Evolutionary conservation across 148 eudicot species (phyloP), one percentile per base, ranked within the genome.

Genomic region (Nyssa sinensis): DNA sequence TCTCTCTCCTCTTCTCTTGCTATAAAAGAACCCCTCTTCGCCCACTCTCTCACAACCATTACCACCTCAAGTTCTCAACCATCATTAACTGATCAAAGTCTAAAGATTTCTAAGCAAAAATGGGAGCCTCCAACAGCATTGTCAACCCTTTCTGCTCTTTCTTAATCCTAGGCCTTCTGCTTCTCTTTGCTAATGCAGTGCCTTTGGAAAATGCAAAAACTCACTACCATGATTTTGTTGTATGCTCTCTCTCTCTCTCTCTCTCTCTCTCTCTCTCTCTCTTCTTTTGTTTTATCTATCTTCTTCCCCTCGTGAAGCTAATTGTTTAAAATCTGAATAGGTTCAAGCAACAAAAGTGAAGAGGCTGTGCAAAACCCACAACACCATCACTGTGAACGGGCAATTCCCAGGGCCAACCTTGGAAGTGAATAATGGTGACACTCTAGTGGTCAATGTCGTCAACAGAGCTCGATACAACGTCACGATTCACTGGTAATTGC

Each of bases 401-500:
- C 94, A 88, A 70, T 72, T 67, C 19, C 97, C 97, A 0, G 97
- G 92, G 2, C 97, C 97, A 2, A 88, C 93, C 0, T 62, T 93
- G 73, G 87, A 88, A 62, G 90, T 90, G 47, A 75, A 80, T 28
- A 79, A 86, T 39, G 94, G 94, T 12, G 94, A 90, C 74, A 77
- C 75, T 41, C 85, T 90, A n/a, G 92, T 84, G 21, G 31, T 90
- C 83, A 84, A 84, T 4, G 92, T 86, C 30, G 82, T 80, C 66
- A 90, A 90, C 74, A 64, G 71, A 39, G 94, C 90, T 70, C 74
- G 71, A 72, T 90, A 88, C 82, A 90, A 90, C 47, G 77, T 90
- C 82, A 88, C 94, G 12, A 76, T 90, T 64, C 94, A 90, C 69
- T 90, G 94, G 94, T 88, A 83, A 74, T 8, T 19, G 21, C 29